Evolutionary conservation across 441 rosid species (phyloP), one percentile per base, ranked within the genome.

Genomic region (Capsella rubella): DNA sequence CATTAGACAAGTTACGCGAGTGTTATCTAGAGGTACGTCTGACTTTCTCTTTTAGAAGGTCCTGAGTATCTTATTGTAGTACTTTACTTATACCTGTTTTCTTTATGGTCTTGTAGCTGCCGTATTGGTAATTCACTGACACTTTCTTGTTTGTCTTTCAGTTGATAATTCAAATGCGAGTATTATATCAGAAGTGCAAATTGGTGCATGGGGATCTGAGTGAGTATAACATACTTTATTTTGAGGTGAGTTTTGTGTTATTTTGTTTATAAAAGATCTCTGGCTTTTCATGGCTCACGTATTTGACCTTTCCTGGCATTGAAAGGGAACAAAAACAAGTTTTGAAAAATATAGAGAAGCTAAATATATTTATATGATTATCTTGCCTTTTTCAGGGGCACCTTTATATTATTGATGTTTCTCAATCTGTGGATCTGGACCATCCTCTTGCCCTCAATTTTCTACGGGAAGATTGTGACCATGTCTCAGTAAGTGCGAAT

Each of bases 181-280:
- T 75, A 10, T 71, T 95, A 31, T 95, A 95, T 79, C 98, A 92
- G 71, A 92, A 88, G 79, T 95, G 99, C 87, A 95, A 89, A 83
- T 80, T 95, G 77, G 99, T 95, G 45, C 99, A 95, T 72, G 99
- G 93, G 35, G 99, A 95, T 81, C 95, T 95, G 67, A 95, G 99
- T 74, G 99, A 95, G 80, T 95, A 95, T 79, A 95, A 95, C 82
- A 90, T 95, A 70, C 90, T 95, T 29, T 89, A 89, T 60, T 92
- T 75, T 54, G 99, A 95, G 97, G 99, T 95, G 79, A 80, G 72
- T 15, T 15, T 29, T 63, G 21, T 51, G 59, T 63, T 50, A 8
- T 4, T 25, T 51, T 29, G 18, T 54, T 65, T 35, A 6, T 29
- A 28, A 28, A 45, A 28, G 12, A 43, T 27, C 63, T 59, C 51